Percentiles rank a stretch among this genome's conserved stretches.
These are phyloP conservation scores for Nemania abortiva DNA, from an alignment of 2,329 filamentous ascomycete genomes.

Conservation along the genomic window DNA sequence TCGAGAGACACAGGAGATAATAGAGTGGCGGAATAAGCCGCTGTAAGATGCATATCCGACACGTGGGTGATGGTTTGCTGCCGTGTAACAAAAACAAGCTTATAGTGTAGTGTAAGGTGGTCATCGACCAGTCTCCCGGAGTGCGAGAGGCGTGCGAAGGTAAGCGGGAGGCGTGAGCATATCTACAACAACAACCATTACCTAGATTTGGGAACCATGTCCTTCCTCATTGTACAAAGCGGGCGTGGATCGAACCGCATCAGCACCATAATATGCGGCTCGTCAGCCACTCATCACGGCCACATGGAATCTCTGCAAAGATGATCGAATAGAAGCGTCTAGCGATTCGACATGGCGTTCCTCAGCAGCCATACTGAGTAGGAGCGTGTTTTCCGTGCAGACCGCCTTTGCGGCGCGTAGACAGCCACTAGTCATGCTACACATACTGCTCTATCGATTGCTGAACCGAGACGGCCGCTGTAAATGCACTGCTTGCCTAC, in stretches of 20 bases:
- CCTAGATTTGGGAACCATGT: background rate
- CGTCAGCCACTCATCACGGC: constrained; percentile 25
- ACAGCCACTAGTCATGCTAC: constrained; percentile 1
- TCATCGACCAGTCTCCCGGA: constrained; percentile 20
- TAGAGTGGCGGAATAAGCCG: constrained; percentile 35
- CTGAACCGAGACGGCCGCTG: constrained; percentile 17
- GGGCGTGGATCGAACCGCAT: constrained; percentile 1
- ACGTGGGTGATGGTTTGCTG: constrained; percentile 34
- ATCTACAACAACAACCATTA: constrained; percentile 9
- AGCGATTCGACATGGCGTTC: background rate
- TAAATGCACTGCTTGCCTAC: constrained; percentile 34
- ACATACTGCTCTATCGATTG: constrained; percentile 3
- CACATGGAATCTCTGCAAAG: constrained; percentile 13
- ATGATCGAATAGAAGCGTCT: constrained; percentile 5
- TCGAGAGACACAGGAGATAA: background rate
- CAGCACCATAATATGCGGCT: constrained; percentile 17
- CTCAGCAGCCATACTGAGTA: background rate
- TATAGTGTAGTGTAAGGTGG: background rate
- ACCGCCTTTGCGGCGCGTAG: constrained; percentile 20
- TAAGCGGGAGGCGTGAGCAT: constrained; percentile 27
- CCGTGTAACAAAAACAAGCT: constrained; percentile 28
- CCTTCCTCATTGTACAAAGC: constrained; percentile 6
- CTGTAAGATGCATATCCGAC: constrained; percentile 30
- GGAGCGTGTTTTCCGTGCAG: constrained; percentile 5
- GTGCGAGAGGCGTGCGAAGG: constrained; percentile 1